Evolutionary conservation across 164 flowering plant genomes (phyloP).

Genomic region (Euptelea pleiosperma): DNA sequence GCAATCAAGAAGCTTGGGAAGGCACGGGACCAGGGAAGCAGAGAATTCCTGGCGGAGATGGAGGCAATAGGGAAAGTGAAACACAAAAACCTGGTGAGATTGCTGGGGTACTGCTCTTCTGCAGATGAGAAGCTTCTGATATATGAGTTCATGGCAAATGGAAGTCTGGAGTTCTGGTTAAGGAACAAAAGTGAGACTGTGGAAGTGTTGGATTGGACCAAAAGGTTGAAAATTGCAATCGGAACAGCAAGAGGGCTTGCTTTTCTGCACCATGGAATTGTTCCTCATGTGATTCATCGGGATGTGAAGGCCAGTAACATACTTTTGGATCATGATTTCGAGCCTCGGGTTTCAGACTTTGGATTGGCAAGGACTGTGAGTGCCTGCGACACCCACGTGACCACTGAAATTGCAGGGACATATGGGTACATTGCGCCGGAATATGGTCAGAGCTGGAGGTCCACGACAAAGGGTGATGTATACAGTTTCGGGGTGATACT

Average conservation of each 20-base stretch:
- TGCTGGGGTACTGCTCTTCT: constrained; percentile 12
- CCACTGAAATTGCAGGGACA: constrained; percentile 15
- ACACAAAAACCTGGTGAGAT: constrained; percentile 11
- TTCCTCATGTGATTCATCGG: constrained; percentile 12
- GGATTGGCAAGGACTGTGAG: constrained; percentile 14
- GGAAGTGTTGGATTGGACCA: constrained; percentile 6
- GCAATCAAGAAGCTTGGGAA: constrained; percentile 13
- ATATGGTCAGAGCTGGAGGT: constrained; percentile 16
- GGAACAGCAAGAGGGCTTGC: constrained; percentile 14
- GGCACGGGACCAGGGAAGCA: constrained; percentile 14
- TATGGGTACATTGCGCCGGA: constrained; percentile 16
- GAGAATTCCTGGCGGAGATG: constrained; percentile 17
- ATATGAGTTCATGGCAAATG: constrained; percentile 16
- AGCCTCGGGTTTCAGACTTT: constrained; percentile 12
- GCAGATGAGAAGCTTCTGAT: constrained; percentile 13
- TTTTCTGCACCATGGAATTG: constrained; percentile 6
- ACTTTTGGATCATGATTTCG: constrained; percentile 11
- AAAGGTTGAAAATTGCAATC: constrained; percentile 3
- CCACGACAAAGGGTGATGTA: constrained; percentile 13
- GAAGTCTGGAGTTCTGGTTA: constrained; percentile 14
- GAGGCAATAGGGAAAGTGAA: constrained; percentile 14
- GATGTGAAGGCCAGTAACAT: constrained; percentile 17
- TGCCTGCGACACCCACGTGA: constrained; percentile 12
- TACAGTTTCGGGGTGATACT: constrained; percentile 16
- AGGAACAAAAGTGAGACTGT: constrained; percentile 4